These are phyloP conservation scores for Avena atlantica DNA, from an alignment of 176 grass and related monocot genomes.

Conservation along the genomic window DNA sequence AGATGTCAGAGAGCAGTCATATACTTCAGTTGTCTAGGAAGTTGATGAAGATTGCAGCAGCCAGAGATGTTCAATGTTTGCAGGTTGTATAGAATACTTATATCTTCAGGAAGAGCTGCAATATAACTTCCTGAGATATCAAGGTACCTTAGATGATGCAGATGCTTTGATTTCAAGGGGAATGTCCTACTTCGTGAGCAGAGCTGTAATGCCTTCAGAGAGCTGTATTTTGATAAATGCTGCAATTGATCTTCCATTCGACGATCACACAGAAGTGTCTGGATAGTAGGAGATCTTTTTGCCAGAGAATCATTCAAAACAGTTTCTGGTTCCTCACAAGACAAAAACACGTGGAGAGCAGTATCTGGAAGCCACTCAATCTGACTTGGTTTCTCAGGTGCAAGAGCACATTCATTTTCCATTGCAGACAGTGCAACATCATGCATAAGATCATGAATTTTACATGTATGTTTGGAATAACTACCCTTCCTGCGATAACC, in stretches of 20 bases:
- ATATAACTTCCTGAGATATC: neutral
- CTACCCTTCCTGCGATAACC: too few species aligned
- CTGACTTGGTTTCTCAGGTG: neutral
- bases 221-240: neutral
- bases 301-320: neutral
- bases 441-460: neutral
- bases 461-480: neutral
- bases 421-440: neutral
- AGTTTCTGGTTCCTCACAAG: neutral
- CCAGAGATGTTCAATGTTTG: neutral
- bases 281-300: neutral
- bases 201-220: neutral
- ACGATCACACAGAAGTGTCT: neutral
- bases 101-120: neutral
- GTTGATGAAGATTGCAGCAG: neutral
- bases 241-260: fast-evolving
- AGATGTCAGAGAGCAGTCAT: slow-evolving; percentile 24
- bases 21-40: slow-evolving; percentile 39
- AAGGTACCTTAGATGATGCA: slow-evolving; percentile 20
- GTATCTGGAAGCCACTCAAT: neutral
- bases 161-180: neutral
- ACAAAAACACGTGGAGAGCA: neutral
- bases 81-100: neutral
- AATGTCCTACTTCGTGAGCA: neutral
- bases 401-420: neutral